Conservation (phyloP, 192 early-diverging fungal genomes). For the Entomortierella chlamydospora region DNA sequence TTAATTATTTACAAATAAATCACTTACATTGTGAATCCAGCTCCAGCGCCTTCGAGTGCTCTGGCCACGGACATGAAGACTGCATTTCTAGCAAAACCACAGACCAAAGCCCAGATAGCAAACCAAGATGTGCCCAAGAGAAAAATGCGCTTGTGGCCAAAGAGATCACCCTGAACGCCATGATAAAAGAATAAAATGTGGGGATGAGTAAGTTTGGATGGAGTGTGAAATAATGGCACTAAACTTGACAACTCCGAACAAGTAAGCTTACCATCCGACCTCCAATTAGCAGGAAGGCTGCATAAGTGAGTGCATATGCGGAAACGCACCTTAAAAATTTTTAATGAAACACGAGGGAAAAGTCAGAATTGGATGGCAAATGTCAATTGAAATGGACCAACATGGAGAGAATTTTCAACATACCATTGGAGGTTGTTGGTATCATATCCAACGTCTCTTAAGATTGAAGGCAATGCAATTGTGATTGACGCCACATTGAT, state of each 20-base stretch:
- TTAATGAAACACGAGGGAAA: not conserved
- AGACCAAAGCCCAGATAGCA: conserved; percentile 26
- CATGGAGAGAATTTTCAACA: too few relatives aligned
- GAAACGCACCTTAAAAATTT: conserved; percentile 11
- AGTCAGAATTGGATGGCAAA: not conserved
- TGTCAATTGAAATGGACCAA: too few relatives aligned
- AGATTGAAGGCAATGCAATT: conserved; percentile 29
- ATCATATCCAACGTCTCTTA: conserved; percentile 24
- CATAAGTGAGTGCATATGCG: conserved; percentile 27
- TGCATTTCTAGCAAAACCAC: conserved; percentile 22
- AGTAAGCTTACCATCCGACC: conserved; percentile 20
- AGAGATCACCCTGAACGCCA: conserved; percentile 28
- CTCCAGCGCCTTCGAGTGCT: conserved; percentile 34
- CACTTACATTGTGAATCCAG: conserved; percentile 42
- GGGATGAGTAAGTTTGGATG: not conserved
- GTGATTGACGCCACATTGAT: conserved; percentile 42
- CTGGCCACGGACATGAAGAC: conserved; percentile 35
- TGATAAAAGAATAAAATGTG: conserved; percentile 3
- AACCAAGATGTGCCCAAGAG: conserved; percentile 28
- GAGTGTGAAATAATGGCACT: not conserved
- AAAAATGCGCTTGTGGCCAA: conserved; percentile 34
- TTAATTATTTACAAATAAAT: too few relatives aligned
- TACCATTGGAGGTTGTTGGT: conserved; percentile 37
- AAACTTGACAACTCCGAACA: not conserved
- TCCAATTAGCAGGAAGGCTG: conserved; percentile 21